Conservation (phyloP, 1,284 basidiomycete species). For the Quambalaria eucalypti region DNA sequence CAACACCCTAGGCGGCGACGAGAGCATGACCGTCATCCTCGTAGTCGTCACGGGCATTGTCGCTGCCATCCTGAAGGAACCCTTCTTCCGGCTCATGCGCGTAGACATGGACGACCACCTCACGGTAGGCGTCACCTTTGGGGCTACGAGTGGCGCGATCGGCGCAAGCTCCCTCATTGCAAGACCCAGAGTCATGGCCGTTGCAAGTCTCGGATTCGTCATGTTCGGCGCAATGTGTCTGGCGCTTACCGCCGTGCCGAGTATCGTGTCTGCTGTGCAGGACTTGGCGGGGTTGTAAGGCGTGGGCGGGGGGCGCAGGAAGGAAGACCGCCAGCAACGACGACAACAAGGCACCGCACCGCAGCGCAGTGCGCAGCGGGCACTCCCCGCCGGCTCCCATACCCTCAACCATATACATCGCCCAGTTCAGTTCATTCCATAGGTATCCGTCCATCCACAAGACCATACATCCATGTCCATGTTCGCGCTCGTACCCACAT, state of each 20-base stretch:
- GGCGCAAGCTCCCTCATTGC: slow-evolving; percentile 27
- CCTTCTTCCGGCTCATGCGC: slow-evolving; percentile 23
- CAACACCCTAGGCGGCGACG: slow-evolving; percentile 27
- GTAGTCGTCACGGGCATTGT: slow-evolving; percentile 38
- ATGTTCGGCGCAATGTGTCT: slow-evolving; percentile 33
- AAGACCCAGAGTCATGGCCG: slow-evolving; percentile 28
- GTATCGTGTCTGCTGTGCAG: slow-evolving; percentile 15
- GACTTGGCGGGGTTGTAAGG: slow-evolving; percentile 3
- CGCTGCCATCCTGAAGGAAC: slow-evolving; percentile 31
- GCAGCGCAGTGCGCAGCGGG: too few species aligned
- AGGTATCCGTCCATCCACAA: too few species aligned
- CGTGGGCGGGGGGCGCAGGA: too few species aligned
- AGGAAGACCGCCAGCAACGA: too few species aligned
- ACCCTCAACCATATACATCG: too few species aligned
- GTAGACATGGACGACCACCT: slow-evolving; percentile 23
- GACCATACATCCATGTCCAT: too few species aligned
- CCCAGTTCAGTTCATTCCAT: too few species aligned
- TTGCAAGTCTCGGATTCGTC: slow-evolving; percentile 26
- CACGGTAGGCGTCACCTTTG: slow-evolving; percentile 31
- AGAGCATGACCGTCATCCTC: slow-evolving; percentile 31
- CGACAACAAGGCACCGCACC: too few species aligned
- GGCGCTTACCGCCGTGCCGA: slow-evolving; percentile 27
- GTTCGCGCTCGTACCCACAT: too few species aligned
- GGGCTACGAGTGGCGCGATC: slow-evolving; percentile 31
- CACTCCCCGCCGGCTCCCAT: too few species aligned